Base-by-base conservation (phyloP, 805 yeast genomes). In the Candida arabinofermentans region DNA sequence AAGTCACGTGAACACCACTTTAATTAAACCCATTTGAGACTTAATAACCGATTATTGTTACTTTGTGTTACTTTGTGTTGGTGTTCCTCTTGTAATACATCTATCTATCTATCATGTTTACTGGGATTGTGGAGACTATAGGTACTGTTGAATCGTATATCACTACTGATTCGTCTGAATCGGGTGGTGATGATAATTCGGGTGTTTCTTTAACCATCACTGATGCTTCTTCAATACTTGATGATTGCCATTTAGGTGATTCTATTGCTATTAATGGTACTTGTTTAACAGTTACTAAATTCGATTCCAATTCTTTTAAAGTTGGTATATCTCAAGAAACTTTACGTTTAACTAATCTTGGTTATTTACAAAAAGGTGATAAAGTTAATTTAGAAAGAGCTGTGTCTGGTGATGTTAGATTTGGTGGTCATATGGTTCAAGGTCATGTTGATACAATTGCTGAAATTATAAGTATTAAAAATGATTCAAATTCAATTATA, bases 351-450 rank as follows among this genome's bases (percentile, higher is more conserved):
- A 81, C 96, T 2, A 83, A 85, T 49, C 66, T 93, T 34, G 91
- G 89, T 1, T 63, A 64, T 8, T 72, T 91, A 61, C 58, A 51
- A 18, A 36, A 43, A 2, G 90, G 87, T 2, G 61, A 75, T 16
- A 72, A 71, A 44, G 96, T 93, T 17, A 91, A 93, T 59, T 69
- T 91, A 47, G 99, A 93, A 62, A 72, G 99, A 44, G 99, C 99
- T 0, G 88, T 93, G 24, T 70, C 81, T 2, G 71, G 69, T 12
- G 87, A 86, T 40, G 86, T 81, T 6, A 71, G 99, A 48, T 79
- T 90, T 55, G 99, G 99, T 19, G 99, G 99, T 1, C 99, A 93
- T 63, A 78, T 91, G 49, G 99, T 93, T 2, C 99, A 93, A 57
- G 99, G 99, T 5, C 99, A 93, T 66, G 88, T 93, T 23, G 99